Evolutionary conservation across 2,329 filamentous ascomycete species (phyloP), one percentile per base, ranked within the genome.

Genomic region (Aspergillus brunneoviolaceus): DNA sequence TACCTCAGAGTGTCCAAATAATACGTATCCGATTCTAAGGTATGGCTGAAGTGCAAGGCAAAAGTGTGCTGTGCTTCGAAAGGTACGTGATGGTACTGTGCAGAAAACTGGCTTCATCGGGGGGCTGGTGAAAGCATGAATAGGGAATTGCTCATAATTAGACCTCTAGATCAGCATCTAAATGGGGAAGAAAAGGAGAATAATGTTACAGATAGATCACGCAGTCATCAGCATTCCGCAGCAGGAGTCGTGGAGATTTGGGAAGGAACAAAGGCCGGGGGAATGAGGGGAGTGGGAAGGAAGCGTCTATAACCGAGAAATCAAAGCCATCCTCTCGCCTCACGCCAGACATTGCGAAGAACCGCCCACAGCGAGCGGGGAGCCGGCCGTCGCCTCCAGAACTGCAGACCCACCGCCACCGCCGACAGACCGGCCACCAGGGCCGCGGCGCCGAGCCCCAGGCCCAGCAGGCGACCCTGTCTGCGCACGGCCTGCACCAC

Each of bases 401-500:
- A 53, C 56, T 73, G 60, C 6, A 75, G 58, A 0, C 71, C 69
- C 5, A 70, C 60, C 25, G 70, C 63, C 14, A 35, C 33, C 16
- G 39, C 16, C 16, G 72, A 70, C 9, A 77, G 27, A 25, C 72
- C 60, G 2, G 70, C 69, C 29, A 73, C 56, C 14, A 76, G 49
- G 2, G 39, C 39, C 2, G 65, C 69, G 14, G 70, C 68, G 1
- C 67, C 63, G 33, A 78, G 55, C 5, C 71, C 68, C 7, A 73
- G 64, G 50, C 84, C 76, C 33, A 92, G 76, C 5, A 89, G 74
- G 63, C 78, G 79, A 2, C 89, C 87, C 74, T 96, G 92, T 57
- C 84, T 77, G 58, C 89, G 84, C 59, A 89, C 91, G 65, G 84
- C 85, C 45, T 79, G 80, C 35, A 92, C 84, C 3, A 98, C 90